Evolutionary conservation across 805 yeast species (phyloP), one percentile per base, ranked within the genome.

Genomic region (Schwanniomyces sp.): DNA sequence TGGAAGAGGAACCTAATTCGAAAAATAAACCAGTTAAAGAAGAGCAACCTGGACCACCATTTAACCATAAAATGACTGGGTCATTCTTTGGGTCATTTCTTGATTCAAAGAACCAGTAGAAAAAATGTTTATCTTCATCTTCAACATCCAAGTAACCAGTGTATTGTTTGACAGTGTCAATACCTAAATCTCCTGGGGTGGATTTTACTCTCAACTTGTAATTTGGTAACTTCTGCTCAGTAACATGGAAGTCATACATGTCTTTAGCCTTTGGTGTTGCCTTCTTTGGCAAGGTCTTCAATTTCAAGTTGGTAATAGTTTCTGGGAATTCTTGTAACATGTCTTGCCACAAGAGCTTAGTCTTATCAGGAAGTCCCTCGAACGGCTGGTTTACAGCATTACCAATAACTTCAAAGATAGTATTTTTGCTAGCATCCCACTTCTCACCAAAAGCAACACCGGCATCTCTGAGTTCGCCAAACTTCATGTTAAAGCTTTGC

Each of bases 71-170:
- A 36, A 66, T 61, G 43, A 65, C 52, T 8, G 71, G 71, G 52
- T 66, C 71, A 46, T 62, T 66, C 49, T 59, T 53, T n/a, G 71
- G 71, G 61, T 70, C 75, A 51, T 70, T 70, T 62, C 75, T 67
- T 40, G 74, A 66, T 59, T 73, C 78, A 46, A 73, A 73, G 48
- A 69, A 68, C 73, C 73, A 73, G 61, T 66, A 73, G 59, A 73
- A 73, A 53, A 73, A 73, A 58, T 73, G 78, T 59, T 73, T 73
- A 55, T 89, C 97, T 55, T 84, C 89, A 43, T 82, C 85, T 50
- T 76, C 81, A 44, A 87, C 82, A 66, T 90, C 96, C 62, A 90
- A 80, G 67, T 90, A 90, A 45, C 97, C 97, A 32, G 91, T 76
- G 64, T 80, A 85, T 67, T 90, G 96, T 61, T 85, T 82, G 43